Evolutionary conservation across 208 protist genomes (phyloP), one percentile per base, ranked within the genome.

Genomic region (Leishmania aethiopica): DNA sequence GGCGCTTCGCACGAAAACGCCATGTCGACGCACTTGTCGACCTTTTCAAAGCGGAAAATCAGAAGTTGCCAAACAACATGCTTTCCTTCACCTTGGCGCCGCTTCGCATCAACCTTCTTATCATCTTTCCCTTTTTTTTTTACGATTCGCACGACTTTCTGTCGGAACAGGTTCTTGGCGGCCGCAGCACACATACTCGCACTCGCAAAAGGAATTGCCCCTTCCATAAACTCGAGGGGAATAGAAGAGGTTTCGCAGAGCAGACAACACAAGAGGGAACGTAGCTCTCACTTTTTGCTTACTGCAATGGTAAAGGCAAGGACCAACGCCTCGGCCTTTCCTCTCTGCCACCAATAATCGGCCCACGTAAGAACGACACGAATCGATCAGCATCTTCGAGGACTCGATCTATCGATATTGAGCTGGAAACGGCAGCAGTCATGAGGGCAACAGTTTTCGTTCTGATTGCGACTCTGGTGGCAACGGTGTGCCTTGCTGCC

Each of bases 401-500:
- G 45, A 53, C 70, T 55, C 45, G 11, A 35, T 74, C n/a, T 51
- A 74, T 74, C 19, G 25, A 22, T 55, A 51, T 74, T 32, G 42
- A 74, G 8, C 45, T 35, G 47, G 37, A 37, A 45, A 11, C 32
- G 47, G 17, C 32, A 25, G 73, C 51, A 13, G 19, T 7, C 19
- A 77, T 82, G 77, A 82, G 37, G 35, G 3, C 74, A 57, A 25
- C 78, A 57, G 1, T 42, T 28, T 49, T 81, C 73, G 35, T 49
- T 79, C 3, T 89, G 32, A 53, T 84, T 45, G 82, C 74, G 17
- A 62, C 89, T 45, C 55, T 90, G 3, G 35, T 86, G 1, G 25
- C 55, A 37, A 32, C 86, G 0, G 32, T 84, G 66, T 57, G 70
- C 25, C 25, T 83, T 25, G 71, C 71, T 59, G 72, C 74, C 47